Base-by-base conservation (phyloP, 192 early-diverging fungal species). In the Geranomyces michiganensis region DNA sequence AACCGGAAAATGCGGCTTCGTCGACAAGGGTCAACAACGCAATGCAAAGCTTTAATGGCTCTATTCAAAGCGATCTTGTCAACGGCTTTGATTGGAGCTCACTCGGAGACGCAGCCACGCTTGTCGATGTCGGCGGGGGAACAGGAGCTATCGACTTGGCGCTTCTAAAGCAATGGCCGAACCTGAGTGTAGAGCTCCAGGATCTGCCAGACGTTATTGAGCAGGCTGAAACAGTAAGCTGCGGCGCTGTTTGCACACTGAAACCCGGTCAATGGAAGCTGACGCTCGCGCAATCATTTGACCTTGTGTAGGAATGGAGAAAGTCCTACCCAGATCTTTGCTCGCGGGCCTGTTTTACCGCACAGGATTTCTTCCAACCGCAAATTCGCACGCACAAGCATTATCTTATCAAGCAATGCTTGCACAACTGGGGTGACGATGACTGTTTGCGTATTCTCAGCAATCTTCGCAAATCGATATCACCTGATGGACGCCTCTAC, bases 171-270 rank as follows among this genome's bases (percentile, higher is more conserved):
- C 55, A 30, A 7, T 56, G 55, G 55, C 55, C 55, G 7, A 56
- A 56, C 30, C 55, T 56, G 26, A 56, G 2, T 0, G 24, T 56
- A 24, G 55, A 56, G 30, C 55, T 56, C 30, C 55, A 56, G 55
- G 55, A 56, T 56, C 55, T 56, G 1, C 55, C 55, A 56, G 30
- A 30, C 55, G 55, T 56, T 30, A 56, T 56, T 56, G 55, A 56
- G 24, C 26, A 56, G 26, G 55, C 55, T 19, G 10, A 1, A 7
- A 56, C 13, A 30, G 55, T 56, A 29, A 30, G 55, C 7, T 19
- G 36, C 36, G 36, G 36, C 36, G 36, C 36, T 41, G 36, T 10
- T 41, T 41, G 36, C 36, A 7, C 10, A 41, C 36, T 41, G 36
- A 41, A 10, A 41, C 36, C 36, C 36, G 3, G 10, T 41, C 10